phyloP scores from a whole-genome alignment of 2,329 filamentous ascomycete species.

The Pyrenophora graminea region DNA sequence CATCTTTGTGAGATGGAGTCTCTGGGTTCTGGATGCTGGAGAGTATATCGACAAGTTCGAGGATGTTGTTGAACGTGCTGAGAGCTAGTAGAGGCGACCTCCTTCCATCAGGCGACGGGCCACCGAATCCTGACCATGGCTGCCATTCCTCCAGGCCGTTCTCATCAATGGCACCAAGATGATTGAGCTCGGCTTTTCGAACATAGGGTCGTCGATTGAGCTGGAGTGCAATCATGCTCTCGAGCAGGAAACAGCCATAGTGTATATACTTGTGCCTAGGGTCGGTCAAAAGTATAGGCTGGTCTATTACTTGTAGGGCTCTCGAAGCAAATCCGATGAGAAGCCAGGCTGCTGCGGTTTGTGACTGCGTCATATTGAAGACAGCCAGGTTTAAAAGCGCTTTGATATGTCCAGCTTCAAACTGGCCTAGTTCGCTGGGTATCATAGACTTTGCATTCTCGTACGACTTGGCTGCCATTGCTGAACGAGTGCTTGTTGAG shows the following conservation, averaged over 20 bases:
- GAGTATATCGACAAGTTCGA: constrained; percentile 39
- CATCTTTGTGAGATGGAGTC: constrained; percentile 9
- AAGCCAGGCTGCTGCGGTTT: constrained; percentile 65
- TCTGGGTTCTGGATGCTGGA: constrained; percentile 11
- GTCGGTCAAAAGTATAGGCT: constrained; percentile 34
- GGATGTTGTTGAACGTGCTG: constrained; percentile 59
- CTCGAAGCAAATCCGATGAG: constrained; percentile 67
- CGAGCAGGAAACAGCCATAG: constrained; percentile 66
- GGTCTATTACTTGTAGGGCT: constrained; percentile 52
- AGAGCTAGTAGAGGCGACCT: constrained; percentile 48
- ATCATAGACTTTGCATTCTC: constrained; percentile 36
- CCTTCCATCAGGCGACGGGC: constrained; percentile 17
- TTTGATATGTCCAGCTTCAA: constrained; percentile 49
- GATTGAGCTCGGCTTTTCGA: constrained; percentile 53
- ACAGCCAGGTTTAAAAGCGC: constrained; percentile 59
- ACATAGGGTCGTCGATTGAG: constrained; percentile 59
- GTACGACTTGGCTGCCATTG: constrained; percentile 30
- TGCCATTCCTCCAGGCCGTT: constrained; percentile 76
- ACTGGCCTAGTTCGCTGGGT: constrained; percentile 35
- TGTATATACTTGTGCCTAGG: constrained; percentile 49
- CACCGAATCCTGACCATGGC: constrained; percentile 63
- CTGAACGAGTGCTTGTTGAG: constrained; percentile 5
- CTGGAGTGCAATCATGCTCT: constrained; percentile 60
- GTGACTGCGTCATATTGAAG: constrained; percentile 63
- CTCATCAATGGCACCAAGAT: constrained; percentile 59